Base-by-base conservation (phyloP, 371 early-diverging fungal species). In the Phascolomyces articulosus region DNA sequence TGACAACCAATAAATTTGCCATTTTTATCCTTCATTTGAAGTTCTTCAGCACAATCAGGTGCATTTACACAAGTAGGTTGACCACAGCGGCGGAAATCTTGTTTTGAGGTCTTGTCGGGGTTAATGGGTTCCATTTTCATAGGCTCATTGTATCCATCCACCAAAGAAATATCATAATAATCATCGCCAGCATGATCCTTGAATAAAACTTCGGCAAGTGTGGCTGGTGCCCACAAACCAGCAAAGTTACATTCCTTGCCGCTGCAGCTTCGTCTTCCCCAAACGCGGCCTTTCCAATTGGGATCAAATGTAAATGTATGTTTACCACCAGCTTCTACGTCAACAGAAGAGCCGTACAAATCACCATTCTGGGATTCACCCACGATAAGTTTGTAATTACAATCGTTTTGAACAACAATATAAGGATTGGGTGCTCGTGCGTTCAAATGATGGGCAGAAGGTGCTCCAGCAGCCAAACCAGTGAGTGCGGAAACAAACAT, bases 231-330 rank as follows among this genome's bases (percentile, higher is more conserved):
- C 53, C 65, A 58, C 27, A 65, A 61, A 13, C 69, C 71, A 41
- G 71, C 69, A 29, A 53, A 40, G 6, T 70, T 69, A 51, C 80
- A 79, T 29, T 74, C 74, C 15, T 61, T 47, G 18, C 69, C 71
- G 29, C 51, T 38, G 53, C 80, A 79, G 20, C 64, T 73, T 56
- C 69, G 62, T 58, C 80, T 74, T 34, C 70, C 80, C 77, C 74
- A 79, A 29, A 75, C 70, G 31, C 80, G 74, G 27, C 80, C 80
- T 58, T 71, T 73, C 80, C 80, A 79, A 65, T 69, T 21, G 18
- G 47, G 28, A 20, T 54, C 31, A 28, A 66, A 57, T 38, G 54
- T 56, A 40, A 66, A 66, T 27, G 61, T 61, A 40, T 66, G 66
- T 21, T 40, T 38, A 15, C 31, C 59, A 55, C 68, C 68, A 4